Conservation (phyloP, 2,329 filamentous ascomycete species). For the Pleomassaria siparia region DNA sequence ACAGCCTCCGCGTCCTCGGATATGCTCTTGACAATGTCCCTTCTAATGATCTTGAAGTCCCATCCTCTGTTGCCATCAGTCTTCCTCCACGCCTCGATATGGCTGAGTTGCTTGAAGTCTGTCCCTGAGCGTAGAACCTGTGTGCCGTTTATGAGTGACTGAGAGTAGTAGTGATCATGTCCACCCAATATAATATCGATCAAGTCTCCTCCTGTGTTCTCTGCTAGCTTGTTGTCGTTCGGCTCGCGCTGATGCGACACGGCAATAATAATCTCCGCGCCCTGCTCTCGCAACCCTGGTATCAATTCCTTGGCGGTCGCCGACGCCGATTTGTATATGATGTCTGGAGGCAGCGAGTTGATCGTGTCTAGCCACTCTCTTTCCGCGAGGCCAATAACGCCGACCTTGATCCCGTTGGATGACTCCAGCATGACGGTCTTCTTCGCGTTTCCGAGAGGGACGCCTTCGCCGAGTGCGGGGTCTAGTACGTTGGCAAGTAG, state of each 20-base stretch:
- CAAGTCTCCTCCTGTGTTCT: conserved; percentile 67
- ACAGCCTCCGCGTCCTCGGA: conserved; percentile 63
- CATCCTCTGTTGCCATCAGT: conserved; percentile 56
- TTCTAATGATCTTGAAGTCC: conserved; percentile 76
- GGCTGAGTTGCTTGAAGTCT: conserved; percentile 91
- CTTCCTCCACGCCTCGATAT: conserved; percentile 73
- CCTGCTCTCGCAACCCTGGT: conserved; percentile 70
- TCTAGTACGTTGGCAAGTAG: conserved; percentile 86
- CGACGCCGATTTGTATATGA: conserved; percentile 79
- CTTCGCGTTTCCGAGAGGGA: conserved; percentile 74
- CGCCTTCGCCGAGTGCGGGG: conserved; percentile 72
- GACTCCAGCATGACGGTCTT: conserved; percentile 76
- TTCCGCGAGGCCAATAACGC: conserved; percentile 82
- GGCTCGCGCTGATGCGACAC: conserved; percentile 85
- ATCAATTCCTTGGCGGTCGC: conserved; percentile 75
- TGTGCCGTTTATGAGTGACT: conserved; percentile 73
- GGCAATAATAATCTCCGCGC: conserved; percentile 80
- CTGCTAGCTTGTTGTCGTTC: conserved; percentile 83
- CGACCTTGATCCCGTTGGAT: conserved; percentile 82
- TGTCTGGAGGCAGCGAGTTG: conserved; percentile 77
- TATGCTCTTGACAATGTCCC: conserved; percentile 72
- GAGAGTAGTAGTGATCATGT: conserved; percentile 86
- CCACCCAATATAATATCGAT: conserved; percentile 87
- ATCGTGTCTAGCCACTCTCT: conserved; percentile 88
- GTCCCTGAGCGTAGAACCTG: conserved; percentile 86